These are phyloP conservation scores for Suillus sp. DNA, from an alignment of 768 basidiomycete genomes.

Conservation along the genomic window DNA sequence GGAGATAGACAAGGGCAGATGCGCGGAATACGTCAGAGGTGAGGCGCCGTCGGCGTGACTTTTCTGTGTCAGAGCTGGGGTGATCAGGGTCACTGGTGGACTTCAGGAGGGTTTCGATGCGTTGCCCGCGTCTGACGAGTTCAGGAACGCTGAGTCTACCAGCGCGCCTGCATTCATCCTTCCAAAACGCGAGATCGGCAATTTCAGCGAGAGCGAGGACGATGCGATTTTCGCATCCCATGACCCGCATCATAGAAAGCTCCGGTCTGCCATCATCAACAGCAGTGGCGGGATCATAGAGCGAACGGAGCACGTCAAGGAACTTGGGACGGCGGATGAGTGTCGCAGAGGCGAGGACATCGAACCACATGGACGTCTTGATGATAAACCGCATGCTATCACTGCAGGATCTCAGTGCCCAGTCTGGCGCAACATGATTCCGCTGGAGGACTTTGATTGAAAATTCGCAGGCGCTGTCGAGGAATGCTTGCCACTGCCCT, in stretches of 20 bases:
- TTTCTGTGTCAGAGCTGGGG: slow-evolving; percentile 6
- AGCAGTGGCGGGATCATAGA: slow-evolving; percentile 45
- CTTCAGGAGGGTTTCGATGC: slow-evolving; percentile 49
- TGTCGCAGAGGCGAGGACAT: slow-evolving; percentile 78
- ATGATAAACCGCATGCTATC: slow-evolving; percentile 70
- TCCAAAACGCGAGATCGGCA: slow-evolving; percentile 67
- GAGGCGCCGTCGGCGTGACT: slow-evolving; percentile 41
- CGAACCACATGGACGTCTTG: slow-evolving; percentile 87
- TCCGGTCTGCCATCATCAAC: slow-evolving; percentile 35
- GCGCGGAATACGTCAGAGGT: slow-evolving; percentile 71
- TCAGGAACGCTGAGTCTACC: slow-evolving; percentile 60
- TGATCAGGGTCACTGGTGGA: slow-evolving; percentile 9
- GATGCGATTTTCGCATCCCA: slow-evolving; percentile 86
- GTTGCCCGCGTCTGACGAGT: slow-evolving; percentile 53
- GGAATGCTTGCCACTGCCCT: slow-evolving; percentile 70
- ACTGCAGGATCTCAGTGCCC: slow-evolving; percentile 46
- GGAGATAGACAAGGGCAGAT: slow-evolving; percentile 75
- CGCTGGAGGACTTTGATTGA: slow-evolving; percentile 51
- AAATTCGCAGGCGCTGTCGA: slow-evolving; percentile 60
- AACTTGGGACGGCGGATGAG: slow-evolving; percentile 59
- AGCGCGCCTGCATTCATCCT: slow-evolving; percentile 39
- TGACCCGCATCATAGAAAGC: slow-evolving; percentile 75
- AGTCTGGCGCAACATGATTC: slow-evolving; percentile 39
- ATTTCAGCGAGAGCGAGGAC: slow-evolving; percentile 81
- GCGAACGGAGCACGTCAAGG: slow-evolving; percentile 46